These are phyloP conservation scores for Phytopythium cucurbitacearum DNA, from an alignment of 352 stramenopile genomes.

Conservation along the genomic window DNA sequence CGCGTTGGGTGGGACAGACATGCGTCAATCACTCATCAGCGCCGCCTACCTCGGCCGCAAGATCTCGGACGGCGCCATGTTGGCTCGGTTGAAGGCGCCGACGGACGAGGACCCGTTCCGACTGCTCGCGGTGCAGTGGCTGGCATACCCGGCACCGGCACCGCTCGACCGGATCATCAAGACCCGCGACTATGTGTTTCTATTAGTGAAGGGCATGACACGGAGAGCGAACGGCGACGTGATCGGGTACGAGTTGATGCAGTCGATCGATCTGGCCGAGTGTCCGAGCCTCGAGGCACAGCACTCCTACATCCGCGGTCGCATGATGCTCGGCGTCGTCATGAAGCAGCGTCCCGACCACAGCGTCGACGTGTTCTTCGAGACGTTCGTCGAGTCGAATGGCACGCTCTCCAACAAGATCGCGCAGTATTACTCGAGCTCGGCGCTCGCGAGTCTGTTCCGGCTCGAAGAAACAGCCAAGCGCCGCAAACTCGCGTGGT, in stretches of 20 bases:
- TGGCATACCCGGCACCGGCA: conserved; percentile 35
- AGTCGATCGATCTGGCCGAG: conserved; percentile 31
- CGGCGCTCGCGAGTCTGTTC: not conserved
- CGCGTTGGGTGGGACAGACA: not conserved
- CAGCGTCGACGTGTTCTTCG: conserved; percentile 29
- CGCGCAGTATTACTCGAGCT: not conserved
- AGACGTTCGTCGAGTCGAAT: not conserved
- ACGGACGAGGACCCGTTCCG: conserved; percentile 42
- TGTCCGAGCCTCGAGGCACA: conserved; percentile 33
- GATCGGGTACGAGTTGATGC: conserved; percentile 45
- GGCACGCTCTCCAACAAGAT: not conserved
- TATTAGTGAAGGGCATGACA: conserved; percentile 34
- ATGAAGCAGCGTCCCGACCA: conserved; percentile 13
- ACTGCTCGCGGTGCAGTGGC: conserved; percentile 40
- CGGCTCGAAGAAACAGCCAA: not conserved
- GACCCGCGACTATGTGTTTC: conserved; percentile 48
- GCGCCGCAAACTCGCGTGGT: not conserved
- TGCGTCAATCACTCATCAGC: conserved; percentile 15
- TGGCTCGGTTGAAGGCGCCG: conserved; percentile 46
- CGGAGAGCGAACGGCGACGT: conserved; percentile 13
- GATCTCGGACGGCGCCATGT: conserved; percentile 28
- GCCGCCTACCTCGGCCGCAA: conserved; percentile 6
- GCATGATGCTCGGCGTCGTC: conserved; percentile 23
- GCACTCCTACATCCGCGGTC: conserved; percentile 30
- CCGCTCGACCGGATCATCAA: conserved; percentile 28